phyloP scores from a whole-genome alignment of 306 rosid species.

The Oemleria cerasiformis region DNA sequence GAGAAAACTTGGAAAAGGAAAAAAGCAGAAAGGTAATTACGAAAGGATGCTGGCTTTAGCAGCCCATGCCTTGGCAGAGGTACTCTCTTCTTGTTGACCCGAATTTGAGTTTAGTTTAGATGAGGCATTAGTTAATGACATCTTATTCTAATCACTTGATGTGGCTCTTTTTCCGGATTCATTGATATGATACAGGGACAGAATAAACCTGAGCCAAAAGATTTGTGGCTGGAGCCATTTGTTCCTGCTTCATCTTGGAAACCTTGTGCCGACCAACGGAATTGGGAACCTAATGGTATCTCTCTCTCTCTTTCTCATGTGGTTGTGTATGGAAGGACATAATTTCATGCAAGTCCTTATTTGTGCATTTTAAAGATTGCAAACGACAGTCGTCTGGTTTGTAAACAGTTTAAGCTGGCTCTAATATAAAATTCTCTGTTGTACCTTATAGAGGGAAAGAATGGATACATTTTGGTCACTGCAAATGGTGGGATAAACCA shows the following conservation, averaged over 20 bases:
- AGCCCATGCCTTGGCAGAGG: conserved; percentile 96
- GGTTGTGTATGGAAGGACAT: not conserved
- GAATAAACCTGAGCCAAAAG: conserved; percentile 86
- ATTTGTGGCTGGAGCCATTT: conserved; percentile 90
- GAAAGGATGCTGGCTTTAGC: conserved; percentile 84
- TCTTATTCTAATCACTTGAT: not conserved
- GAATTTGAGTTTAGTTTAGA: not conserved
- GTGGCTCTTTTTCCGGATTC: conserved; percentile 19
- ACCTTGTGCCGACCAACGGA: conserved; percentile 84
- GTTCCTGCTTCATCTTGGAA: conserved; percentile 87
- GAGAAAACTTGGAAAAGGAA: conserved; percentile 50
- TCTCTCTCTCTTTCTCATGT: conserved; percentile 12
- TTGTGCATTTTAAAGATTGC: conserved; percentile 11
- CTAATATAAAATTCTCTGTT: conserved; percentile 32
- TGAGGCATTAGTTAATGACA: not conserved
- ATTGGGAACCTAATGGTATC: conserved; percentile 75
- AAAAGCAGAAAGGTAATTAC: conserved; percentile 53
- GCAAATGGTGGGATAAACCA: conserved; percentile 99
- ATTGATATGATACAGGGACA: conserved; percentile 47
- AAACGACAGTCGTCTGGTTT: not conserved
- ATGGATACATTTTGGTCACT: conserved; percentile 84
- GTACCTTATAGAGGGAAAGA: conserved; percentile 57
- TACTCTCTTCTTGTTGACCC: conserved; percentile 31
- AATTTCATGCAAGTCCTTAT: not conserved
- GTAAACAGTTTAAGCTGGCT: conserved; percentile 9